These are phyloP conservation scores for Cantharellus cinnabarinus DNA, from an alignment of 768 basidiomycete species.

Conservation along the genomic window DNA sequence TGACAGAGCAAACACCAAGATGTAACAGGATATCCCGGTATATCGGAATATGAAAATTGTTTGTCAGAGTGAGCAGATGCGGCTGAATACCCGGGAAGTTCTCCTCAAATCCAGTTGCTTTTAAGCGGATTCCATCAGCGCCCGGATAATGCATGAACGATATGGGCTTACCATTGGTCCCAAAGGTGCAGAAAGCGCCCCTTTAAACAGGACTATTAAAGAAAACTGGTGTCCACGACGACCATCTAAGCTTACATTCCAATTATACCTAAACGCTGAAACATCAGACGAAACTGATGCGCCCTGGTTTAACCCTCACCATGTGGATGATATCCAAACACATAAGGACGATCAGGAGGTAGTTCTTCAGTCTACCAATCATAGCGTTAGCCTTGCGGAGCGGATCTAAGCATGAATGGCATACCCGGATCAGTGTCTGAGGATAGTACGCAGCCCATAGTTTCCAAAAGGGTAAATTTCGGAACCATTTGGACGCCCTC, in stretches of 20 bases:
- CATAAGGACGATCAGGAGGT: constrained; percentile 77
- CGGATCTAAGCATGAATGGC: constrained; percentile 4
- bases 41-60: constrained; percentile 81
- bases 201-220: constrained; percentile 19
- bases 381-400: constrained; percentile 10
- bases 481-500: constrained; percentile 52
- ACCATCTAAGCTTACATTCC: constrained; percentile 51
- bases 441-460: constrained; percentile 90
- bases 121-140: background rate
- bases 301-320: constrained; percentile 26
- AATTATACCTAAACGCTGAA: constrained; percentile 53
- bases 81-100: constrained; percentile 83
- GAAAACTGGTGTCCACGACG: background rate
- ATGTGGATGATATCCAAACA: constrained; percentile 98
- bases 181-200: constrained; percentile 92
- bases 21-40: constrained; percentile 82
- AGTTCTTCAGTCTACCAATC: constrained; percentile 61
- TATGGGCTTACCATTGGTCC: constrained; percentile 50
- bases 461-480: constrained; percentile 51
- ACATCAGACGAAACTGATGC: constrained; percentile 2
- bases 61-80: constrained; percentile 75
- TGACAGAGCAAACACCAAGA: constrained; percentile 83
- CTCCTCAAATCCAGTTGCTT: constrained; percentile 76
- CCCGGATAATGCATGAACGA: background rate
- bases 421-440: constrained; percentile 24